A percentile compares a stretch with the other conserved stretches of the same genome.
Conservation (phyloP, 768 basidiomycete species). For the Lyophyllum shimeji region DNA sequence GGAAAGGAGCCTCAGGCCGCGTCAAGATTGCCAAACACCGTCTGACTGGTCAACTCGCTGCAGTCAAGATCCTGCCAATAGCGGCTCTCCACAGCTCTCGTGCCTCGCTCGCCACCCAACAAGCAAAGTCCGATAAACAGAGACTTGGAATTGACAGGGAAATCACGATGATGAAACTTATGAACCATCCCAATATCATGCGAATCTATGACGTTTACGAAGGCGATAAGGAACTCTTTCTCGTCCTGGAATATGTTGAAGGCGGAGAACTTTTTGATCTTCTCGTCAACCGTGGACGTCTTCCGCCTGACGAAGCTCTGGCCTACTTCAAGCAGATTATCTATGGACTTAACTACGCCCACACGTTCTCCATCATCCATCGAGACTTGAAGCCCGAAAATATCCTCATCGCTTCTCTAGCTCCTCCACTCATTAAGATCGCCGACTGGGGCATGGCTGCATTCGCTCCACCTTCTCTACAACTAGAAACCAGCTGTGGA, state of each 20-base stretch:
- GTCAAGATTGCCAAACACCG: conserved; percentile 92
- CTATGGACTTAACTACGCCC: conserved; percentile 93
- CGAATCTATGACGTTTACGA: conserved; percentile 96
- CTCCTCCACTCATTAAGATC: conserved; percentile 87
- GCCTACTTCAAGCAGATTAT: conserved; percentile 96
- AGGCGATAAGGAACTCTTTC: conserved; percentile 85
- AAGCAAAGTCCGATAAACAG: conserved; percentile 76
- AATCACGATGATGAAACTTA: conserved; percentile 99
- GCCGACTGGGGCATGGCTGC: conserved; percentile 99
- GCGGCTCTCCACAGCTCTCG: conserved; percentile 76
- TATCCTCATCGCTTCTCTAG: conserved; percentile 82
- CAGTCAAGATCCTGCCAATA: conserved; percentile 92
- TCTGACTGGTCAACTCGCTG: conserved; percentile 86
- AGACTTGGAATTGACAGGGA: conserved; percentile 89
- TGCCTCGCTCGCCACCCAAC: conserved; percentile 60
- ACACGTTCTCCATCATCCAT: conserved; percentile 96
- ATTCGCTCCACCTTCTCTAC: conserved; percentile 79
- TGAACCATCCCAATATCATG: conserved; percentile 97
- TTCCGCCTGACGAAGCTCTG: conserved; percentile 79
- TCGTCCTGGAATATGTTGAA: conserved; percentile 93
- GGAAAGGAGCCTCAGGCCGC: conserved; percentile 91
- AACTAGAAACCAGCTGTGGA: conserved; percentile 94
- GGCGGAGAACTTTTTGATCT: conserved; percentile 98
- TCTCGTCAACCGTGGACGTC: conserved; percentile 83
- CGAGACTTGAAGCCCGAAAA: conserved; percentile 99